Percentiles rank a stretch among this genome's conserved stretches.
Conservation (phyloP, 2,329 filamentous ascomycete species). For the Gremmenia infestans region DNA sequence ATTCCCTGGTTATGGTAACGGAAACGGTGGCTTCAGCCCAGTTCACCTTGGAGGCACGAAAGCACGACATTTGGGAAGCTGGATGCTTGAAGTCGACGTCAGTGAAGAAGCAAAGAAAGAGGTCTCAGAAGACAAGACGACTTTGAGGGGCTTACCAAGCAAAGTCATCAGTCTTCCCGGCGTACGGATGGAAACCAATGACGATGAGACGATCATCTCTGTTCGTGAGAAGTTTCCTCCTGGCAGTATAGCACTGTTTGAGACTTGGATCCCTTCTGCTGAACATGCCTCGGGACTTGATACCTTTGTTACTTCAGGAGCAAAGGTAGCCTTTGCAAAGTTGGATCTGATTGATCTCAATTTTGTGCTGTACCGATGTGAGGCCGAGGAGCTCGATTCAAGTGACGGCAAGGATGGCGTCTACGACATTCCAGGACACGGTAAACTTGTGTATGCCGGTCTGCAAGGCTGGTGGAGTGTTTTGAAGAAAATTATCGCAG, state of each 20-base stretch:
- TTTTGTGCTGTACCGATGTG: conserved; percentile 84
- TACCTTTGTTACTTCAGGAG: conserved; percentile 78
- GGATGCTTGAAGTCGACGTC: conserved; percentile 86
- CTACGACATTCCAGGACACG: conserved; percentile 80
- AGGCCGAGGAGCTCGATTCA: conserved; percentile 78
- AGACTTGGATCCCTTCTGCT: conserved; percentile 88
- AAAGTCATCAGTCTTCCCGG: conserved; percentile 69
- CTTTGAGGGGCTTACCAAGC: conserved; percentile 78
- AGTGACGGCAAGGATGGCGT: conserved; percentile 79
- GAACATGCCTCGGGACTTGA: conserved; percentile 82
- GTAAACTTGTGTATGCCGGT: conserved; percentile 86
- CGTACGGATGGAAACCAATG: conserved; percentile 66
- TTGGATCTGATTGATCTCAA: conserved; percentile 81
- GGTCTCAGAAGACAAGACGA: conserved; percentile 62
- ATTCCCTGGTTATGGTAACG: conserved; percentile 83
- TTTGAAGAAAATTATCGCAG: conserved; percentile 73
- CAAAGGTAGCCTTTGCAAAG: conserved; percentile 69
- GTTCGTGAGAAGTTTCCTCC: conserved; percentile 83
- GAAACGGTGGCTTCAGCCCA: conserved; percentile 73
- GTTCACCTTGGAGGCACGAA: conserved; percentile 80
- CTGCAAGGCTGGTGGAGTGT: conserved; percentile 99
- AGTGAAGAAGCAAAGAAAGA: conserved; percentile 62
- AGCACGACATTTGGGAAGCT: conserved; percentile 81
- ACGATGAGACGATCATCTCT: conserved; percentile 71
- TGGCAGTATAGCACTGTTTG: conserved; percentile 89